Percentiles rank a stretch among this genome's conserved stretches.
Evolutionary conservation across 768 basidiomycete genomes (phyloP).

Genomic region (Mycena chlorophos): DNA sequence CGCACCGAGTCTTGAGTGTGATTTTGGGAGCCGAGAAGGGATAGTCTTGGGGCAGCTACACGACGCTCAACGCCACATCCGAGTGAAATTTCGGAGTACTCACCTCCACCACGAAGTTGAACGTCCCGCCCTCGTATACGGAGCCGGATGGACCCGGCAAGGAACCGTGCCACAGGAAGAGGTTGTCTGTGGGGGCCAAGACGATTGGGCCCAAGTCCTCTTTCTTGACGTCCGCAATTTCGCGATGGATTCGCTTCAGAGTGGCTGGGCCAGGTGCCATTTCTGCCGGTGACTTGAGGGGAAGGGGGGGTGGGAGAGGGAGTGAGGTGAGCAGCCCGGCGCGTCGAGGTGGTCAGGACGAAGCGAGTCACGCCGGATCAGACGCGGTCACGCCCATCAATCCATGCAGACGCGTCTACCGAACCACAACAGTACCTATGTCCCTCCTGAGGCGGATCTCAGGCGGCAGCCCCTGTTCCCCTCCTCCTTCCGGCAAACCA

Average conservation of each 20-base stretch:
- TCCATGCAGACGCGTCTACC: no score
- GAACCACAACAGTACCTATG: no score
- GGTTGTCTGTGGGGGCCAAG: constrained; percentile 62
- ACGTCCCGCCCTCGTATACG: constrained; percentile 78
- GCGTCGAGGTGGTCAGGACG: no score
- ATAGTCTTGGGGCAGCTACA: constrained; percentile 65
- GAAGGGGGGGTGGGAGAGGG: background rate
- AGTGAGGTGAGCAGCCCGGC: no score
- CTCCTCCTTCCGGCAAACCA: no score
- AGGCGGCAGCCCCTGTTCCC: no score
- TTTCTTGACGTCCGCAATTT: constrained; percentile 77
- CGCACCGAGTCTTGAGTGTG: constrained; percentile 71
- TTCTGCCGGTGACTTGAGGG: background rate
- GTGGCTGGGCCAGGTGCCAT: constrained; percentile 42
- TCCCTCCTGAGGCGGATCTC: no score
- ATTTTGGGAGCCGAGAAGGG: constrained; percentile 86
- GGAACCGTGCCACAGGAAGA: constrained; percentile 73
- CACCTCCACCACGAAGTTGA: constrained; percentile 56
- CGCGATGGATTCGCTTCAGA: constrained; percentile 80
- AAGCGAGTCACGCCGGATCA: no score
- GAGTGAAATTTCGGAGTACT: background rate
- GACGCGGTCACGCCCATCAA: no score
- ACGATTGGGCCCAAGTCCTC: constrained; percentile 78
- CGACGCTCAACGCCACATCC: background rate
- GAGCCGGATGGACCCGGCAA: constrained; percentile 85